Base-by-base conservation (phyloP, 176 grass and related monocot genomes). In the Alopecurus myosuroides region DNA sequence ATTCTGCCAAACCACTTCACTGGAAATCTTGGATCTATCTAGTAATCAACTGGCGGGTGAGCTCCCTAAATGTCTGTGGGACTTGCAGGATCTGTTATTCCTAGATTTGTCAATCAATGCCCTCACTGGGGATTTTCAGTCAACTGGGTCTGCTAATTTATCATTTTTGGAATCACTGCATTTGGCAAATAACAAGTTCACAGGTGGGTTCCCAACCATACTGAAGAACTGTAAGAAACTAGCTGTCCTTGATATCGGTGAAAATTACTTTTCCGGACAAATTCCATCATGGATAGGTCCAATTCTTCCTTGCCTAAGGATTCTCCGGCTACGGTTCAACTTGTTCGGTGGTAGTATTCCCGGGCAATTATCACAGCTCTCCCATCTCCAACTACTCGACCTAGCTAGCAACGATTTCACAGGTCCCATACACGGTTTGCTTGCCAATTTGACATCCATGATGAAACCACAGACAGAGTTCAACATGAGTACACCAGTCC, bases 231-330 rank as follows among this genome's bases (percentile, higher is more conserved):
- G 68, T 20, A 84, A 57, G 28, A 79, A 53, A 20, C 62, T 91
- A 15, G 35, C 11, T 75, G 6, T 88, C 76, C 77, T 88, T 49
- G 86, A 91, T 58, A 76, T 91, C 14, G 89, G 77, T 29, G 42
- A 31, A 1, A 91, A 91, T 19, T 50, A 64, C 66, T 74, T 88
- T 50, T 74, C 68, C 18, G 79, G 85, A 9, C 4, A 5, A 88
- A 86, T 88, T 48, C 85, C 80, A 30, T 58, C 80, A 75, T 91
- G 85, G 89, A 75, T 84, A 57, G 85, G 74, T n/a, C 29, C 60
- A 41, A 39, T 15, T 17, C 28, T 80, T 36, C 53, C 66, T 30
- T 91, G 9, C 9, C 70, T 91, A 46, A 78, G 80, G 50, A 67
- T 91, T 75, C 89, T 91, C 44, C 85, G 62, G 20, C 66, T 87